Evolutionary conservation across 176 grass and related monocot genomes (phyloP).

Genomic region (Pontederia crassipes): DNA sequence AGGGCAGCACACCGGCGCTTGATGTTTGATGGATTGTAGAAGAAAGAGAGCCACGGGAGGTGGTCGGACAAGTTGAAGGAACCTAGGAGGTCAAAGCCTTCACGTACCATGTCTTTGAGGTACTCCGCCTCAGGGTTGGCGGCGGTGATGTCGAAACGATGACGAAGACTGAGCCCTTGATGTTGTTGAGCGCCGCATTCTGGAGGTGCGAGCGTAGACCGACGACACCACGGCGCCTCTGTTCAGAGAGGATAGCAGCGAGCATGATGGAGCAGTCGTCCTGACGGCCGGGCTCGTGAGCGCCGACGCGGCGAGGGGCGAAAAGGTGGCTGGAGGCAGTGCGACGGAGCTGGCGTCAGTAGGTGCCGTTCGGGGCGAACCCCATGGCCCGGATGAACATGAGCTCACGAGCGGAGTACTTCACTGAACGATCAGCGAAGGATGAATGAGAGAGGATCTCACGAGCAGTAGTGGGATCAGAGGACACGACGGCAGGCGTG

Average conservation of each 20-base stretch:
- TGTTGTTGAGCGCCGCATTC: slow-evolving; percentile 2
- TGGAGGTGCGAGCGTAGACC: slow-evolving; percentile 45
- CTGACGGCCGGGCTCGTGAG: slow-evolving; percentile 47
- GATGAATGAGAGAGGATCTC: too few species aligned
- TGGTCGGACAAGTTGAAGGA: slow-evolving; percentile 85
- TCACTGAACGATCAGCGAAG: too few species aligned
- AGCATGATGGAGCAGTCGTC: slow-evolving; percentile 40
- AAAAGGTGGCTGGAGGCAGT: slow-evolving; percentile 68
- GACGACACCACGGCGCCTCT: slow-evolving; percentile 17
- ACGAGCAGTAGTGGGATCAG: too few species aligned
- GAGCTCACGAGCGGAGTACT: too few species aligned
- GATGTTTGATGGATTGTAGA: too few species aligned
- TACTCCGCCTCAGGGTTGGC: slow-evolving; percentile 22
- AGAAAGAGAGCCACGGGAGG: slow-evolving; percentile 11
- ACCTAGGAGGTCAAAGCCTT: slow-evolving; percentile 68
- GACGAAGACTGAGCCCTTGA: slow-evolving; percentile 68
- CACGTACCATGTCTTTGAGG: slow-evolving; percentile 47
- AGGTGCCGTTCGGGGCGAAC: too few species aligned
- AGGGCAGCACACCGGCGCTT: too few species aligned
- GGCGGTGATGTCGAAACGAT: slow-evolving; percentile 28
- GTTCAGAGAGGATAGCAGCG: slow-evolving; percentile 17
- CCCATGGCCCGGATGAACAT: too few species aligned
- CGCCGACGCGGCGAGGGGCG: slow-evolving; percentile 43
- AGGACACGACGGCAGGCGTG: too few species aligned
- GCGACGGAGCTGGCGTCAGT: slow-evolving; percentile 57